phyloP scores from a whole-genome alignment of 2,329 filamentous ascomycete species.

The Sclerotinia nivalis region DNA sequence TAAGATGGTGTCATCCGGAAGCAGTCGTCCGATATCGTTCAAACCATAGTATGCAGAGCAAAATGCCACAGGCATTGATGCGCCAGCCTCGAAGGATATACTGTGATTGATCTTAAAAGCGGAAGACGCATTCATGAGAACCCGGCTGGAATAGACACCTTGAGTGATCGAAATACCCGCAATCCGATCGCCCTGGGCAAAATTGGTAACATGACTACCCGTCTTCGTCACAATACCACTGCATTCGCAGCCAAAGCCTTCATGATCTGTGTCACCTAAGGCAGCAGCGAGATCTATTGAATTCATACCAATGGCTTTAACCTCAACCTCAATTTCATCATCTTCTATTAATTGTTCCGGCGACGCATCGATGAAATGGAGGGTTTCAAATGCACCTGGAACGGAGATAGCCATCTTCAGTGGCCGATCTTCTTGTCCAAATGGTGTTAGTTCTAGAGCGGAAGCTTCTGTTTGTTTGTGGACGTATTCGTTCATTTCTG shows the following conservation, averaged over 20 bases:
- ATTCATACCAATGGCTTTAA: constrained; percentile 40
- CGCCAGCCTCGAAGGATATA: constrained; percentile 33
- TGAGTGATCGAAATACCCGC: constrained; percentile 30
- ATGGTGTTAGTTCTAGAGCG: constrained; percentile 17
- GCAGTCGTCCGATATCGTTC: constrained; percentile 34
- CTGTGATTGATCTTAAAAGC: constrained; percentile 30
- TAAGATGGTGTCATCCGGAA: constrained; percentile 39
- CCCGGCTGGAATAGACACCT: constrained; percentile 34
- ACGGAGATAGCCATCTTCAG: constrained; percentile 34
- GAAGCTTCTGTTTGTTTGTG: constrained; percentile 21
- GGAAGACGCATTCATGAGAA: constrained; percentile 32
- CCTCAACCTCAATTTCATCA: constrained; percentile 36
- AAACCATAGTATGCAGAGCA: constrained; percentile 38
- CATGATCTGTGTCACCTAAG: constrained; percentile 40
- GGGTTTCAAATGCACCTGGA: constrained; percentile 36
- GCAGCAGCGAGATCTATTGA: constrained; percentile 39
- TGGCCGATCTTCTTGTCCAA: constrained; percentile 25
- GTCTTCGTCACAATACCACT: constrained; percentile 41
- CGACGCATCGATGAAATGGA: constrained; percentile 35
- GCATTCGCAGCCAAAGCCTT: constrained; percentile 42
- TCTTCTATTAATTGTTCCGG: constrained; percentile 27
- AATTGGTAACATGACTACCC: constrained; percentile 35
- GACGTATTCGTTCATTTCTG: constrained; percentile 35
- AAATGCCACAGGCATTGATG: constrained; percentile 35
- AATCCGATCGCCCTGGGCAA: constrained; percentile 41